Base-by-base conservation (phyloP, 805 yeast genomes). In the Monosporozyma servazzii region DNA sequence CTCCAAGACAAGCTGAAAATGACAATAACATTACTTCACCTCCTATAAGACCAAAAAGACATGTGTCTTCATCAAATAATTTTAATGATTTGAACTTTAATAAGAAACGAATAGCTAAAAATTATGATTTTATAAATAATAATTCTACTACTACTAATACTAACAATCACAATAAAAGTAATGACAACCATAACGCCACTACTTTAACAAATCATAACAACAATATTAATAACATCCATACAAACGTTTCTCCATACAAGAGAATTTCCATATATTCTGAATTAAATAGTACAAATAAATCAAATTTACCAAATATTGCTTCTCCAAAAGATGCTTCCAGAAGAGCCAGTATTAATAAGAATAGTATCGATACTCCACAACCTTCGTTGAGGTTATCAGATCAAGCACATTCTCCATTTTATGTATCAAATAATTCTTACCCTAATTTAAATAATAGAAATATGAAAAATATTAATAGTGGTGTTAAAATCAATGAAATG, bases 91-190 rank as follows among this genome's bases (percentile, higher is more conserved):
- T 54, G 9, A 50, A 50, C 7, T 41, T 48, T 45, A 47, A 47
- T 6, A 64, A 62, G 49, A 61, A 62, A 54, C 64, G 66, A 52
- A 49, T 58, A 49, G 56, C 58, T 17, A 55, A 55, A 23, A 46
- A 52, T 37, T 49, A 49, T 20, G 37, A 44, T 43, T 43, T 21
- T 31, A 21, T 44, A 2, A 46, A 25, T 30, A 51, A 33, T 36
- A 48, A 20, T n/a, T n/a, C n/a, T n/a, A n/a, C n/a, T n/a, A n/a
- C n/a, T n/a, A n/a, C n/a, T 17, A 50, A 43, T 20, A 44, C 42
- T 45, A 31, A 47, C 43, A 30, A 51, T 25, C 27, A 25, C 7
- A 25, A 25, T 7, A 46, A 25, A 25, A 51, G 29, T 29, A 48
- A 20, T 17, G 48, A 43, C 20, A 44, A 45, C 42, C 27, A 47